Conservation (phyloP, 179 eudicot genomes). For the Spergularia azorica region DNA sequence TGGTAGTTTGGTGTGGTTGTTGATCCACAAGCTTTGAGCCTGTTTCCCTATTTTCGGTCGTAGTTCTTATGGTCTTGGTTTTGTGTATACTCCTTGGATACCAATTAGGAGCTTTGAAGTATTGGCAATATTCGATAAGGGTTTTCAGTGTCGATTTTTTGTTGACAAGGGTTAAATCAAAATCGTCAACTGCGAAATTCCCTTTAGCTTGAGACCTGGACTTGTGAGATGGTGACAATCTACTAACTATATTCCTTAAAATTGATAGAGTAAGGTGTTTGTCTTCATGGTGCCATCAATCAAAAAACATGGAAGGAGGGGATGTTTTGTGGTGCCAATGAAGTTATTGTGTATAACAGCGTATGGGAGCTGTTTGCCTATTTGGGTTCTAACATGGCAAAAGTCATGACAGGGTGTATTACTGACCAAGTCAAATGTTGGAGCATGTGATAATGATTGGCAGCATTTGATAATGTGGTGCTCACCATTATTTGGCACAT, state of each 20-base stretch:
- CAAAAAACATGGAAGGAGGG: neutral
- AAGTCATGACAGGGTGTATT: conserved; percentile 26
- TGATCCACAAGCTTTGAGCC: neutral
- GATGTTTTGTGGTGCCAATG: neutral
- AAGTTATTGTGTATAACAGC: neutral
- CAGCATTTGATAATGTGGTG: neutral
- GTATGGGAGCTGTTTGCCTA: conserved; percentile 1
- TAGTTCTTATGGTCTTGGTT: neutral
- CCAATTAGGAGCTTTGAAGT: neutral
- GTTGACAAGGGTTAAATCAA: neutral
- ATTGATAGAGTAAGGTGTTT: no score
- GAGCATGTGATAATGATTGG: conserved; percentile 24
- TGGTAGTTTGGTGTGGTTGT: neutral
- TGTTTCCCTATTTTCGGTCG: neutral
- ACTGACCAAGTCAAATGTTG: conserved; percentile 7
- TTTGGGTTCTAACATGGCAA: conserved; percentile 4
- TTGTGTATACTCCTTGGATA: neutral
- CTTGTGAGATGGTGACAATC: no score
- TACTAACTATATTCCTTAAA: neutral
- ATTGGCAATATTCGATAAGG: neutral
- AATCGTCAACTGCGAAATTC: neutral
- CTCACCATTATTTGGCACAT: neutral
- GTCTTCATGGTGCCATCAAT: neutral
- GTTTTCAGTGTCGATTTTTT: neutral
- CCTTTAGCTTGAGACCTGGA: no score